Percentiles rank a stretch among this genome's conserved stretches.
Evolutionary conservation across 2,329 filamentous ascomycete species (phyloP).

Genomic region (Cercospora citrullina): DNA sequence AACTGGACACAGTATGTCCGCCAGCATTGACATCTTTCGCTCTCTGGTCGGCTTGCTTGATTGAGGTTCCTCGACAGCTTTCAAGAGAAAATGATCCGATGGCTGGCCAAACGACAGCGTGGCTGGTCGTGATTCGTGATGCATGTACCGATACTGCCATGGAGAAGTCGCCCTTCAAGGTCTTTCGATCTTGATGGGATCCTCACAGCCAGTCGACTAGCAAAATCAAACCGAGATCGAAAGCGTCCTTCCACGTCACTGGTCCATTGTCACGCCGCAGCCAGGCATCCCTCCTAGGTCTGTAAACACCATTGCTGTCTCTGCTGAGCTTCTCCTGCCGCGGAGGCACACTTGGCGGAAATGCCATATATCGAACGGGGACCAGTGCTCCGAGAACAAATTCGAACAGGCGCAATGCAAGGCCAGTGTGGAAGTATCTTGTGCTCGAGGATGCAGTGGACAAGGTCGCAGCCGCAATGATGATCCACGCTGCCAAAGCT

Average conservation of each 20-base stretch:
- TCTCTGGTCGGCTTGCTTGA: not conserved
- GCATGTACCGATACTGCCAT: not conserved
- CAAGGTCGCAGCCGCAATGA: not conserved
- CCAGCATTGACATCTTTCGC: not conserved
- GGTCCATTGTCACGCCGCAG: not conserved
- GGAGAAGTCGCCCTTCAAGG: not conserved
- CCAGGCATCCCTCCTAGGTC: not conserved
- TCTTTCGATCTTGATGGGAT: not conserved
- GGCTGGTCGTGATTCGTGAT: no score
- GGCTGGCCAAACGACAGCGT: no score
- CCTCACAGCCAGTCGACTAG: conserved; percentile 1
- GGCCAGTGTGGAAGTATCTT: conserved; percentile 6
- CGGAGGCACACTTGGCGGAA: not conserved
- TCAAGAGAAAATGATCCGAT: no score
- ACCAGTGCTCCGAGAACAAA: not conserved
- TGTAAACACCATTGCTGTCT: not conserved
- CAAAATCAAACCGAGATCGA: not conserved
- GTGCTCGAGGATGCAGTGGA: not conserved
- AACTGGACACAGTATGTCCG: not conserved
- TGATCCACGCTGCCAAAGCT: not conserved
- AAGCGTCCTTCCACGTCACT: not conserved
- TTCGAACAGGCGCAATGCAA: conserved; percentile 4
- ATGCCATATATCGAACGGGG: conserved; percentile 14
- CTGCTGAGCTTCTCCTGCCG: not conserved
- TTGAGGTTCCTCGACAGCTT: not conserved